Evolutionary conservation across 23 red algal genomes (phyloP), one percentile per base, ranked within the genome.

Genomic region (Gracilaria domingensis): DNA sequence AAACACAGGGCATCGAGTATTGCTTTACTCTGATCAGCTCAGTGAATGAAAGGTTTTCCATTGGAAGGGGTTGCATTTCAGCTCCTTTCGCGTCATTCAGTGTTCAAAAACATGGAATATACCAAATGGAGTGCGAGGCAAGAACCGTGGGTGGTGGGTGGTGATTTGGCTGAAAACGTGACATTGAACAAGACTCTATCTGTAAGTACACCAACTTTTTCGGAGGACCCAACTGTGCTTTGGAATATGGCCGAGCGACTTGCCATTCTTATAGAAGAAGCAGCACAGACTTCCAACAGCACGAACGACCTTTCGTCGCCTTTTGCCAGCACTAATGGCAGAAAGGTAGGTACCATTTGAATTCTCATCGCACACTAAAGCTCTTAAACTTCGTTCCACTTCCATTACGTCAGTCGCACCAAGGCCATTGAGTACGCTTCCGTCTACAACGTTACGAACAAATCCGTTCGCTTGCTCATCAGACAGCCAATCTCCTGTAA

Each of bases 231-330:
- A 58, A 80, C 69, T 44, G 49, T 38, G 42, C 33, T 79, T 16
- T 49, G 80, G 14, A 89, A 57, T 69, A 45, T 89, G 36, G 40
- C 86, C 12, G 34, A 75, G n/a, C 50, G 86, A 38, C 16, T 89
- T 20, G 72, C 47, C 26, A 73, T 62, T 48, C 36, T 89, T 20
- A 79, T 39, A 12, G 75, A 66, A 61, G 70, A 89, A 55, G 47
- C 54, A 13, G 69, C 37, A 94, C 36, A 33, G 61, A 45, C 29
- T 85, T 80, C 81, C 82, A 37, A 94, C 75, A 29, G 76, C 91
- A 65, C 87, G 91, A 40, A 94, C 48, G 8, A 94, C 56, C 50
- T 94, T 87, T 39, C 83, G 30, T 73, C 53, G 33, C 20, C 85
- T 54, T 25, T 85, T 87, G 12, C 75, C 91, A 17, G 60, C 62